Evolutionary conservation across 176 grass and related monocot species (phyloP).

Genomic region (Oryza rufipogon): DNA sequence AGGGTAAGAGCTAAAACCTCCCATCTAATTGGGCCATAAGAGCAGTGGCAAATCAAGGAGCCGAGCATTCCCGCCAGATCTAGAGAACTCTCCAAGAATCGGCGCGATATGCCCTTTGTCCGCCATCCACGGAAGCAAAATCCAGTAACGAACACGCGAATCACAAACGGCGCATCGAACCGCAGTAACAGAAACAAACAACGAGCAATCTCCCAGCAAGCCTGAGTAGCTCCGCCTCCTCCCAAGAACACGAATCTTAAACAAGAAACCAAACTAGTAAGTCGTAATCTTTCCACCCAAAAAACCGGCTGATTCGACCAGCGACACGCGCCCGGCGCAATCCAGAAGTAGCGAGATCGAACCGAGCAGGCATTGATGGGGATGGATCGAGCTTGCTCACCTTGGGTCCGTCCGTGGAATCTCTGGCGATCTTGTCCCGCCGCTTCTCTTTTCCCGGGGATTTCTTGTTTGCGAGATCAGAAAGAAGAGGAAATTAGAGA

Average conservation of each 20-base stretch:
- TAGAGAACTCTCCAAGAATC: background rate
- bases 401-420: conserved; percentile 6
- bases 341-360: background rate
- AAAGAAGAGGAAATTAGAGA: background rate
- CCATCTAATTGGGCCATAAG: background rate
- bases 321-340: too few species aligned
- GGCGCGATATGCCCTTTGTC: background rate
- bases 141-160: background rate
- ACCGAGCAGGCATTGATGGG: background rate
- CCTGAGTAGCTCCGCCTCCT: background rate
- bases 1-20: background rate
- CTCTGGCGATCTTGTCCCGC: background rate
- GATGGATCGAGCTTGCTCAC: conserved; percentile 29
- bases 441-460: conserved; percentile 9
- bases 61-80: conserved; percentile 14
- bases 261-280: too few species aligned
- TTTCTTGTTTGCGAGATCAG: conserved; percentile 12
- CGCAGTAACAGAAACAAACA: background rate
- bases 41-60: background rate
- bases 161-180: background rate
- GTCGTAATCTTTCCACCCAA: background rate
- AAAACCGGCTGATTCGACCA: background rate
- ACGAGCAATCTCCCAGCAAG: background rate
- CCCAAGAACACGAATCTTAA: background rate
- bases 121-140: background rate